Conservation (phyloP, 352 stramenopile genomes). For the Pythium phragmitis region DNA sequence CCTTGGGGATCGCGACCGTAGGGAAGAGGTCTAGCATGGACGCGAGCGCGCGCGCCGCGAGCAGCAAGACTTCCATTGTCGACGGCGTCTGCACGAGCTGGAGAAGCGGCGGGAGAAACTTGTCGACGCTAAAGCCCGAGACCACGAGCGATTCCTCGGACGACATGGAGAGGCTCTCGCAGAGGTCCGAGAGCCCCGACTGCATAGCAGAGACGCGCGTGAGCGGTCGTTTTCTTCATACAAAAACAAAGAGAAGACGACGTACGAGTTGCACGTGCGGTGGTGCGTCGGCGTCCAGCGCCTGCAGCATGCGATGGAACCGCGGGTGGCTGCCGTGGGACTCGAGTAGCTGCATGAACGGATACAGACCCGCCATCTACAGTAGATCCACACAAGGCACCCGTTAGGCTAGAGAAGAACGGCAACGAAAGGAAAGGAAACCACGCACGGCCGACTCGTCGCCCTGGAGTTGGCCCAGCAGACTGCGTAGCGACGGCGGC, state of each 20-base stretch:
- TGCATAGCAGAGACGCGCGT: conserved; percentile 12
- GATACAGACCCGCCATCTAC: conserved; percentile 47
- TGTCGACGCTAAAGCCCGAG: conserved; percentile 65
- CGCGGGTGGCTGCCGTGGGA: conserved; percentile 25
- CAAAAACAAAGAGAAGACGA: background rate
- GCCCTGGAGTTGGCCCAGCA: conserved; percentile 28
- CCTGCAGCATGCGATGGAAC: conserved; percentile 47
- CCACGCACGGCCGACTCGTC: conserved; percentile 17
- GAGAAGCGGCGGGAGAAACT: conserved; percentile 47
- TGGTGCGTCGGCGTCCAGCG: conserved; percentile 34
- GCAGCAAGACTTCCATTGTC: conserved; percentile 64
- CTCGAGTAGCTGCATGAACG: conserved; percentile 56
- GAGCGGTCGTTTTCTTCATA: background rate
- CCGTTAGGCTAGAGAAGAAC: background rate
- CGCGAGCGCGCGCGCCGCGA: conserved; percentile 52
- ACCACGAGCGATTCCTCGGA: conserved; percentile 62
- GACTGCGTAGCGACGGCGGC: conserved; percentile 41
- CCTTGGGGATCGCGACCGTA: conserved; percentile 37
- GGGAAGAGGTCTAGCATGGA: conserved; percentile 61
- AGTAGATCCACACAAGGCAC: conserved; percentile 8
- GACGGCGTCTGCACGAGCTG: conserved; percentile 38
- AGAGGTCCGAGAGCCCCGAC: conserved; percentile 54
- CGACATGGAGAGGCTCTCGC: conserved; percentile 69
- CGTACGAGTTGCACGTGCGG: conserved; percentile 45
- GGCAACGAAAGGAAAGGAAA: background rate